These are phyloP conservation scores for Fusarium sp. DNA, from an alignment of 2,329 filamentous ascomycete genomes.

Conservation along the genomic window DNA sequence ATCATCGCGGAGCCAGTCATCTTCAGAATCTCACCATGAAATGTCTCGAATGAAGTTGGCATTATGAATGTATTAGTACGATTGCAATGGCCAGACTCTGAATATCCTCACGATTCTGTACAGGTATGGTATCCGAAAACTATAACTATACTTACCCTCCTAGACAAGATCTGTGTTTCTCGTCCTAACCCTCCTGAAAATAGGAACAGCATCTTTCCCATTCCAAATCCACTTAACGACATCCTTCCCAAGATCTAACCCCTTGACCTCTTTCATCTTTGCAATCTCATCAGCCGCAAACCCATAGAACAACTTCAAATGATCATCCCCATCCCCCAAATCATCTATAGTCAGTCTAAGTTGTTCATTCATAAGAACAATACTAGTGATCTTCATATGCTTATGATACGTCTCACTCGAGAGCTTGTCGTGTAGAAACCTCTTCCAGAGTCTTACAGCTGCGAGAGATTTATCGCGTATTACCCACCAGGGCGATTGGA, in stretches of 20 bases:
- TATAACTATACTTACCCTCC: background rate
- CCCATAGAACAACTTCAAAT: constrained; percentile 21
- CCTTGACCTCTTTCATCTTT: background rate
- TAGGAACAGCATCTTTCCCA: background rate
- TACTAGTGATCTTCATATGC: constrained; percentile 10
- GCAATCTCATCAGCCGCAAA: constrained; percentile 21
- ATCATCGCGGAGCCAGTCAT: background rate
- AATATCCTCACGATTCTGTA: background rate
- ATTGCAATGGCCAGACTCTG: background rate
- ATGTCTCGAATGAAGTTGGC: background rate
- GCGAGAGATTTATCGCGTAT: constrained; percentile 5
- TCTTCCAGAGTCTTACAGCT: background rate
- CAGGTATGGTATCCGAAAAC: background rate
- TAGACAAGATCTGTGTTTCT: background rate
- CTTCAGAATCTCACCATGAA: background rate
- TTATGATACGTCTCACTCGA: background rate
- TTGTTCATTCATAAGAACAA: constrained; percentile 15
- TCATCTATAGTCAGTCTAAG: constrained; percentile 9
- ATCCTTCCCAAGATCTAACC: background rate
- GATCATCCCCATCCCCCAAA: background rate
- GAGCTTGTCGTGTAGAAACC: background rate
- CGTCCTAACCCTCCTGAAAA: background rate
- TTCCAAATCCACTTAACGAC: constrained; percentile 1
- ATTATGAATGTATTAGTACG: background rate
- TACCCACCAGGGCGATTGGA: background rate